Evolutionary conservation across 139 green algal species (phyloP), one percentile per base, ranked within the genome.

Genomic region (Yamagishiella unicocca): DNA sequence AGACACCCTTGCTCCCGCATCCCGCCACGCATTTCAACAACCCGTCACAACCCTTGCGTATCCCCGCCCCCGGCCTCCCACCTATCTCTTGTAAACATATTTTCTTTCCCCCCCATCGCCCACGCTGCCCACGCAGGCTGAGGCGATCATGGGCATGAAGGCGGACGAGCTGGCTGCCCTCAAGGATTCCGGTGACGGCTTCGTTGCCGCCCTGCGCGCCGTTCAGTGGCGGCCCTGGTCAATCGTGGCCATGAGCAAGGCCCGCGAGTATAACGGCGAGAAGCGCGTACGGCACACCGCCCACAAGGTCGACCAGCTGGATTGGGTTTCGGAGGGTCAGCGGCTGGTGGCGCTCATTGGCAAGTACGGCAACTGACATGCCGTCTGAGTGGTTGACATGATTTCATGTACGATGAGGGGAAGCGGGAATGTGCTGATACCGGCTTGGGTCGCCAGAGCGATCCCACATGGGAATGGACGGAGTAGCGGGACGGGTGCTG

Each of bases 181-280:
- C 37, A 92, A 94, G 66, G 83, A 92, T 33, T 8, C 35, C 0
- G 58, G 31, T 5, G 80, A 88, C 7, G 72, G 43, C 50, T 83
- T 68, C n/a, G 72, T 42, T 3, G 70, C 43, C 17, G 76, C 66
- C 40, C 46, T 85, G 27, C 64, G 54, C 27, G n/a, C 83, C 6
- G 80, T 40, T 12, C 64, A 72, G 40, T 88, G 80, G 80, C 45
- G 42, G 31, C 77, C 85, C 8, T 93, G 87, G 86, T 43, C 55
- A 14, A 14, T 89, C 2, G 81, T 82, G 27, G 45, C 90, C 8
- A 66, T 64, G 74, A 87, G 54, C 72, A 88, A 92, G 74, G 68
- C 70, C 1, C 78, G 79, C 25, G 95, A 97, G 89, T 97, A 97
- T 87, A 92, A 98, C 25, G 94, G 93, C 2, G 92, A 98, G 87